Base-by-base conservation (phyloP, 306 rosid species). In the Acacia crassicarpa region DNA sequence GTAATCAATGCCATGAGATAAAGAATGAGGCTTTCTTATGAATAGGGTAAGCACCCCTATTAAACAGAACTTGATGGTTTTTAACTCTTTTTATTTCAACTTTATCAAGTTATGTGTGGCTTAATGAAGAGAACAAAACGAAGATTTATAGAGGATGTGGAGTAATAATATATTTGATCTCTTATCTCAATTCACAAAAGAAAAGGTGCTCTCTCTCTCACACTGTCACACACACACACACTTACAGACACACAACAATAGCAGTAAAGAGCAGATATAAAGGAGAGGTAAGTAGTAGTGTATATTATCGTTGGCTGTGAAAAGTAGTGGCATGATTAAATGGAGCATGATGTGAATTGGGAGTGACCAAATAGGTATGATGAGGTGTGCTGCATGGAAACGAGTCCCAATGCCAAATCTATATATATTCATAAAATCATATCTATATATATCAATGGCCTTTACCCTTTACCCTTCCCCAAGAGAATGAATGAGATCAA, bases 331-430 rank as follows among this genome's bases (percentile, higher is more conserved):
- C 62, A 54, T 54, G 10, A 54, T 54, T 54, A 56, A 8, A 56
- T 19, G 62, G 5, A 20, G 62, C 27, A 56, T 56, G 23, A 56
- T 59, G 16, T 59, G 66, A 22, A 59, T 38, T 58, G 63, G 63
- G 27, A 58, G 30, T 22, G 63, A 59, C 15, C 23, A 23, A 59
- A 59, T 58, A 59, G 3, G 2, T 11, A 61, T 23, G 14, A 61
- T 23, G 35, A 61, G 67, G 7, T 23, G 38, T 11, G 58, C 20
- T 93, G 99, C 98, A 95, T 95, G 98, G 96, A 92, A 88, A 62
- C 94, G 96, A 84, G 88, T 93, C 86, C 92, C 99, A 72, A 93
- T 76, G 91, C 41, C 40, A 35, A 35, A 35, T 35, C 40, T 35
- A 35, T 35, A 32, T 9, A 45, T 45, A 9, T 45, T 12, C 49